phyloP scores from a whole-genome alignment of 306 rosid species.

The Purshia tridentata region DNA sequence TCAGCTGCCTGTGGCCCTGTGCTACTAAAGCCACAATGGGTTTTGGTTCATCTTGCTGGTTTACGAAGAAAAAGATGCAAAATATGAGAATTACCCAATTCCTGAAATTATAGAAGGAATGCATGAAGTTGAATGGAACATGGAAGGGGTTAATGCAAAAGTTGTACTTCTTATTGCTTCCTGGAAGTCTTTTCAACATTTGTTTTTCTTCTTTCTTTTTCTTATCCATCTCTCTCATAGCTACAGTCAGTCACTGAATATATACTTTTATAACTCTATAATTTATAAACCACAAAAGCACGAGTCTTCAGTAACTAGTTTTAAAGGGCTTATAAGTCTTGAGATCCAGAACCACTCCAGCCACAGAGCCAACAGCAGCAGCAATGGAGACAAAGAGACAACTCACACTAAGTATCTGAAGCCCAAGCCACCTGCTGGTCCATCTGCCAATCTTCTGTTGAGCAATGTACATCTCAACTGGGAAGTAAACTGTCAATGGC shows the following conservation, averaged over 20 bases:
- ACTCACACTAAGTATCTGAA: slow-evolving; percentile 47
- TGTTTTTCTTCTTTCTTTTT: background rate
- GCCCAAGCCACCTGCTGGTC: slow-evolving; percentile 58
- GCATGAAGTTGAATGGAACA: too few species aligned
- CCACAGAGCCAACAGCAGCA: slow-evolving; percentile 70
- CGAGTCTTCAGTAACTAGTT: slow-evolving; percentile 46
- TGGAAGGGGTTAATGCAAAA: too few species aligned
- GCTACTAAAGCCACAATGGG: background rate
- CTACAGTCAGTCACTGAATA: background rate
- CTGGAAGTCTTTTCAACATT: background rate
- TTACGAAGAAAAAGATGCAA: too few species aligned
- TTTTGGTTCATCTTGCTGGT: background rate
- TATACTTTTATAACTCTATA: background rate
- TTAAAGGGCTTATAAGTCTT: slow-evolving; percentile 61
- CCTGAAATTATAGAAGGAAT: too few species aligned
- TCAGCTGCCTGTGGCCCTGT: background rate
- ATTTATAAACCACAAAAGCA: too few species aligned
- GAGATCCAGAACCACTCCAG: slow-evolving; percentile 68
- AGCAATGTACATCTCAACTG: slow-evolving; percentile 69
- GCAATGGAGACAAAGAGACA: slow-evolving; percentile 53
- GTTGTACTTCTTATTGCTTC: slow-evolving; percentile 8
- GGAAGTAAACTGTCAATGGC: slow-evolving; percentile 72
- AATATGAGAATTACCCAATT: too few species aligned
- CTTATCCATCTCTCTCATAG: too few species aligned
- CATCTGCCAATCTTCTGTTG: slow-evolving; percentile 54